These are phyloP conservation scores for Camellia japonica DNA, from an alignment of 148 eudicot species.

Conservation along the genomic window DNA sequence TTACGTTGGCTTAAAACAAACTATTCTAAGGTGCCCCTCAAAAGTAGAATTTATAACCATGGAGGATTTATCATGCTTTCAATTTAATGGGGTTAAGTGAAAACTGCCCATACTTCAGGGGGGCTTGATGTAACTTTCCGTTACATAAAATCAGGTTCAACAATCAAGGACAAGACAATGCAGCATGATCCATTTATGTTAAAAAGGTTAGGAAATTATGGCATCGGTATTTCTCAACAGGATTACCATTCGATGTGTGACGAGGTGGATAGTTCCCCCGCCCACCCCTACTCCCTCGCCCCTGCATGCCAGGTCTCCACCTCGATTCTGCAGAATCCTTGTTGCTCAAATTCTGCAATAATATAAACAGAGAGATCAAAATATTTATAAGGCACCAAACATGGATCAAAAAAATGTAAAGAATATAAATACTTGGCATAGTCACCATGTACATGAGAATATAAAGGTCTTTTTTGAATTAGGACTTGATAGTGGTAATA, in stretches of 20 bases:
- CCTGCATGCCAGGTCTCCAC: constrained; percentile 47
- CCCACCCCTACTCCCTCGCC: constrained; percentile 55
- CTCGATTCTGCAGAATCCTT: constrained; percentile 43
- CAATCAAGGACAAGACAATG: constrained; percentile 1
- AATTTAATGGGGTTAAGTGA: background rate
- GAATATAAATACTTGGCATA: background rate
- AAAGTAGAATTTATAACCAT: background rate
- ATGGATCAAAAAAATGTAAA: too few species aligned
- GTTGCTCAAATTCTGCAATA: constrained; percentile 33
- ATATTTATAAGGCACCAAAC: background rate
- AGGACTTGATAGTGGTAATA: too few species aligned
- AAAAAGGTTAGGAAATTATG: background rate
- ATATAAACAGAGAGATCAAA: constrained; percentile 2
- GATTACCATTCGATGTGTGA: constrained; percentile 35
- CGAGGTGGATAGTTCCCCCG: constrained; percentile 48
- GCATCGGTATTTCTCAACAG: background rate
- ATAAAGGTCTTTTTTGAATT: too few species aligned
- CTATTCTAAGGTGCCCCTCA: background rate
- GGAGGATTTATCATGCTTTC: background rate
- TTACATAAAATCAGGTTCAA: background rate
- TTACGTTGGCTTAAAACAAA: background rate
- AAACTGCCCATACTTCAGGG: background rate
- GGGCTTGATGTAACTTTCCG: background rate
- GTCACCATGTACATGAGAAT: background rate
- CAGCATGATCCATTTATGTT: background rate